phyloP scores from a whole-genome alignment of 352 stramenopile genomes.

The Lagenidium giganteum region DNA sequence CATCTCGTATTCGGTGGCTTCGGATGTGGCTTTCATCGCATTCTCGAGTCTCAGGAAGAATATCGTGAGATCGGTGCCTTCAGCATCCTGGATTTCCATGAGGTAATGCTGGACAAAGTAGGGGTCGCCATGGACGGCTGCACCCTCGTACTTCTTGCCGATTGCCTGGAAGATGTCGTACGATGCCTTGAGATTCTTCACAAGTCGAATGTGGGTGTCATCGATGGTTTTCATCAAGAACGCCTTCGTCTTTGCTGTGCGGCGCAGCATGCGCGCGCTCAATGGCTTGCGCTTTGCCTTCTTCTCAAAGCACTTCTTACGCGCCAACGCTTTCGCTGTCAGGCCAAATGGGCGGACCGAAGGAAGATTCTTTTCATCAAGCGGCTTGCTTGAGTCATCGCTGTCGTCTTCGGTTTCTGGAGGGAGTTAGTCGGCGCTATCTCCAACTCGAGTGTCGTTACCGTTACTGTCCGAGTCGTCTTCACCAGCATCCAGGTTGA shows the following conservation, averaged over 20 bases:
- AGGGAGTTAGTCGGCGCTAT: too few species aligned
- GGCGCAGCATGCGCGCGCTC: too few species aligned
- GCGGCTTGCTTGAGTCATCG: too few species aligned
- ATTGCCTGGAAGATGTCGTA: background rate
- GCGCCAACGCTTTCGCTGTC: too few species aligned
- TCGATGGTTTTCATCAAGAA: background rate
- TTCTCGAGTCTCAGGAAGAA: background rate
- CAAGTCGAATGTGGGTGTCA: background rate
- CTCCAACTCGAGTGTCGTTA: too few species aligned
- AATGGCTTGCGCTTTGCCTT: too few species aligned
- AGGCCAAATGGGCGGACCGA: too few species aligned
- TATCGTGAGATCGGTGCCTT: background rate
- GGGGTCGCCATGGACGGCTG: background rate
- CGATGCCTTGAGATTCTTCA: background rate
- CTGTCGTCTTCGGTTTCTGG: too few species aligned
- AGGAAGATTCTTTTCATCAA: too few species aligned
- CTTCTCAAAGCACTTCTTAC: too few species aligned
- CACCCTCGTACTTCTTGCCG: background rate
- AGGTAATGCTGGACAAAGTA: background rate
- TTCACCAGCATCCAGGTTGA: background rate
- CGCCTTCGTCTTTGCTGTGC: background rate
- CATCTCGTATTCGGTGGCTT: background rate
- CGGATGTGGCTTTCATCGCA: background rate
- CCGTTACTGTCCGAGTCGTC: too few species aligned
- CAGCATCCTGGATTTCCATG: background rate